Evolutionary conservation across 2,329 filamentous ascomycete genomes (phyloP).

Genomic region (Trematosphaeria pertusa): DNA sequence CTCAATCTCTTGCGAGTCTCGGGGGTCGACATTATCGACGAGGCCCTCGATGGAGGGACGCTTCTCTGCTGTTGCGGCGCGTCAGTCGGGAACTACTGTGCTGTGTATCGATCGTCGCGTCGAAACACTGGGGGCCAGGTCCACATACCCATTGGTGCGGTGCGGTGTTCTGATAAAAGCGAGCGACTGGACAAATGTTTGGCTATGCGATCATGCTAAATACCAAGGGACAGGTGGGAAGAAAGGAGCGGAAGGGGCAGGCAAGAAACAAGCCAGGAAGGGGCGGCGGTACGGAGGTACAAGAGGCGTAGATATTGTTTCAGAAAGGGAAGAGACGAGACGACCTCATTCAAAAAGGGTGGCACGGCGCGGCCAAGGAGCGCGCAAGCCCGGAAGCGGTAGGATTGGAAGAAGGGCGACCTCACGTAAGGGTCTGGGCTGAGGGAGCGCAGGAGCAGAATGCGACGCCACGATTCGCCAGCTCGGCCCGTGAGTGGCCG

Average conservation of each 20-base stretch:
- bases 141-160: conserved; percentile 7
- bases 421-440: conserved; percentile 1
- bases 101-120: no score
- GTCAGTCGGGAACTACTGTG: conserved; percentile 23
- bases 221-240: not conserved
- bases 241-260: not conserved
- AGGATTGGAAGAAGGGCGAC: not conserved
- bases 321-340: no score
- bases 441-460: no score
- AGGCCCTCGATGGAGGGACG: conserved; percentile 47
- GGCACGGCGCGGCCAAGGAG: not conserved
- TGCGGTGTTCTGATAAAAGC: not conserved
- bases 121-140: not conserved
- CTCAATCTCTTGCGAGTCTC: conserved; percentile 41
- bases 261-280: not conserved
- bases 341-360: no score
- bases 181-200: conserved; percentile 5
- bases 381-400: not conserved
- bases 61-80: conserved; percentile 41
- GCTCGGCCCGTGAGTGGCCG: no score
- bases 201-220: conserved; percentile 10
- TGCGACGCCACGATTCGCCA: no score
- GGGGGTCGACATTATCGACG: conserved; percentile 47
- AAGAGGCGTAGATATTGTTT: no score
- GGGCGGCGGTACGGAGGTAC: not conserved